A percentile compares a stretch with the other conserved stretches of the same genome.
phyloP scores from a whole-genome alignment of 805 yeast genomes.

The Cyberlindnera maritima region DNA sequence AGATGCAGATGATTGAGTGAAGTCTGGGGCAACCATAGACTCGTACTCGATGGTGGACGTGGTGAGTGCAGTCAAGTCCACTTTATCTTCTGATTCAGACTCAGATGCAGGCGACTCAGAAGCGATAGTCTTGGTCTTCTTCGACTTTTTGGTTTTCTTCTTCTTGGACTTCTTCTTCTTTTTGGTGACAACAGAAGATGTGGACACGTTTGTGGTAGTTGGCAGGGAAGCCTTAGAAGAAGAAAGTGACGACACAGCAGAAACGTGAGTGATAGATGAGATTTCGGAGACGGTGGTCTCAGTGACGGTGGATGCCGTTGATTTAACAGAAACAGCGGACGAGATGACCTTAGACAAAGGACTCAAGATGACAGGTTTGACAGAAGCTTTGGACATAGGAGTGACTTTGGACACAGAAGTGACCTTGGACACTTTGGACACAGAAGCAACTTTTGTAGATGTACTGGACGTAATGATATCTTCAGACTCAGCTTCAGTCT shows the following conservation, averaged over 20 bases:
- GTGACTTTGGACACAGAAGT: too few relatives aligned
- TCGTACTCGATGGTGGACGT: background rate
- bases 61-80: background rate
- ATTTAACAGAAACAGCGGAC: background rate
- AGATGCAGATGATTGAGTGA: background rate
- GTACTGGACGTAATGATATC: too few relatives aligned
- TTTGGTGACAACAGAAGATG: background rate
- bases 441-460: too few relatives aligned
- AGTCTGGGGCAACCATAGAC: background rate
- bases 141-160: conserved; percentile 3
- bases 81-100: background rate
- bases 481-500: too few relatives aligned
- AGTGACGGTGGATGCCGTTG: background rate
- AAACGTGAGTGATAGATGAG: background rate
- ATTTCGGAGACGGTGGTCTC: background rate
- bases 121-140: background rate
- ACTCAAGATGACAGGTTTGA: background rate
- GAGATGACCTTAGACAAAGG: background rate
- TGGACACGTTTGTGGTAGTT: too few relatives aligned
- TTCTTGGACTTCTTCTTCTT: conserved; percentile 10
- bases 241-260: too few relatives aligned
- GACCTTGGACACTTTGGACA: too few relatives aligned
- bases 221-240: too few relatives aligned
- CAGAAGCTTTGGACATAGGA: too few relatives aligned
- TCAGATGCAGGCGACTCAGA: background rate